A percentile compares a stretch with the other conserved stretches of the same genome.
Conservation (phyloP, 371 early-diverging fungal species). For the Nematocida major region DNA sequence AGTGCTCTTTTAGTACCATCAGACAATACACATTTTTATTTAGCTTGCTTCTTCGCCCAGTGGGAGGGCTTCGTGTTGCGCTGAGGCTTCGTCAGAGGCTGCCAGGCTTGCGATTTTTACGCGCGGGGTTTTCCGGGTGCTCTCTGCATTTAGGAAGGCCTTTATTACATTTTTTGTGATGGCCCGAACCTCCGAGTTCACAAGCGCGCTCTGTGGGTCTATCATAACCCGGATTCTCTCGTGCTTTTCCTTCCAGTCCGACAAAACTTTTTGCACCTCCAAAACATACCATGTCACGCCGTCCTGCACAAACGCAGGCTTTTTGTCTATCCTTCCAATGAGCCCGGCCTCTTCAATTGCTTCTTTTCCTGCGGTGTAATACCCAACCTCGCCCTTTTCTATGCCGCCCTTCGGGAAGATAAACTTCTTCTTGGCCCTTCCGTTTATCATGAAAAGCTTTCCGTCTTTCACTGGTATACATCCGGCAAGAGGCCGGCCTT, state of each 20-base stretch:
- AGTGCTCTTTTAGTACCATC: not conserved
- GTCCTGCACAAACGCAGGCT: constrained; percentile 5
- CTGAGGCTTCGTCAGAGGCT: not conserved
- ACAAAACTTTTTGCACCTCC: constrained; percentile 43
- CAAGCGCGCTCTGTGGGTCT: constrained; percentile 21
- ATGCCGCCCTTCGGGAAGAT: constrained; percentile 62
- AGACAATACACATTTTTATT: not conserved
- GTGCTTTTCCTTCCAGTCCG: constrained; percentile 45
- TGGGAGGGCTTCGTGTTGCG: not conserved
- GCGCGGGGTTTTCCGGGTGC: not conserved
- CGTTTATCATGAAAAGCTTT: constrained; percentile 33
- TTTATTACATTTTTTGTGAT: constrained; percentile 34
- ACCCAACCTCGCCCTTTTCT: constrained; percentile 46
- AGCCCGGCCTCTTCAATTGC: constrained; percentile 60
- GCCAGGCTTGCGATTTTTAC: not conserved
- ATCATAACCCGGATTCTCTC: constrained; percentile 22
- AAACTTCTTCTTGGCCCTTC: constrained; percentile 28
- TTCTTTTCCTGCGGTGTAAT: constrained; percentile 60
- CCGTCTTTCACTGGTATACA: constrained; percentile 47
- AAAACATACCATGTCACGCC: constrained; percentile 46
- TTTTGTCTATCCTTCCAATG: constrained; percentile 46
- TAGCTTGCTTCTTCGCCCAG: not conserved
- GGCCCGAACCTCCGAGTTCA: constrained; percentile 35
- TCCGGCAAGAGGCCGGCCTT: constrained; percentile 19
- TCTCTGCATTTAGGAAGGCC: not conserved